Evolutionary conservation across 371 early-diverging fungal species (phyloP).

Genomic region (Mortierella sp.): DNA sequence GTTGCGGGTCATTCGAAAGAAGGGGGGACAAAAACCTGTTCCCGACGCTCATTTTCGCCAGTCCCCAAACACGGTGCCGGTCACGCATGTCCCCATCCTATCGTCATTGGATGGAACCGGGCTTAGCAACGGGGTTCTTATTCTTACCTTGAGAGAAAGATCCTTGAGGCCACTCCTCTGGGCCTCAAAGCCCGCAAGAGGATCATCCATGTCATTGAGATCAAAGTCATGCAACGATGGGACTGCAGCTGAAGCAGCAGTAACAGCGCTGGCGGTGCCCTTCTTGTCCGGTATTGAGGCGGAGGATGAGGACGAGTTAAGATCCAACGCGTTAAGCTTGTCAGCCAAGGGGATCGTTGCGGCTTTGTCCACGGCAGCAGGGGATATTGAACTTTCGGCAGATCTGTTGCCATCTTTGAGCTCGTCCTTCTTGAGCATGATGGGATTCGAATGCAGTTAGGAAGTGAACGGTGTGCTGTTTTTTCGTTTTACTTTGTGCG

Average conservation of each 20-base stretch:
- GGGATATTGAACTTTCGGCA: slow-evolving; percentile 36
- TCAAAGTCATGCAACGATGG: slow-evolving; percentile 38
- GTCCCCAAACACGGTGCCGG: too few species aligned
- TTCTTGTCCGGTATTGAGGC: slow-evolving; percentile 2
- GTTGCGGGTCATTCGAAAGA: too few species aligned
- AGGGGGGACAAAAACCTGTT: too few species aligned
- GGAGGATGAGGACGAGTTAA: slow-evolving; percentile 9
- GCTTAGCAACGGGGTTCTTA: neutral
- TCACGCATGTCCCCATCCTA: neutral
- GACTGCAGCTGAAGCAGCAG: neutral
- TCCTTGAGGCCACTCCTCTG: slow-evolving; percentile 52
- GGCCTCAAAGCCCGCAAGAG: slow-evolving; percentile 55
- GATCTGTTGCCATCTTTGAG: slow-evolving; percentile 44
- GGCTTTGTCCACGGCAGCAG: slow-evolving; percentile 1
- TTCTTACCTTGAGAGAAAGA: slow-evolving; percentile 48
- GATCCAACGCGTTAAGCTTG: slow-evolving; percentile 22
- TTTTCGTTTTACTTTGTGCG: too few species aligned
- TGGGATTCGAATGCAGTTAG: neutral
- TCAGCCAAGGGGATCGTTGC: slow-evolving; percentile 8
- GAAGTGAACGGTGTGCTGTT: too few species aligned
- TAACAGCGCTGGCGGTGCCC: neutral
- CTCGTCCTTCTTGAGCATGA: slow-evolving; percentile 51
- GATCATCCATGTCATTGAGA: slow-evolving; percentile 52
- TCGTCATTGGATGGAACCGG: neutral
- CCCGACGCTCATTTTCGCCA: neutral